Evolutionary conservation across 2,329 filamentous ascomycete genomes (phyloP), one percentile per base, ranked within the genome.

Genomic region (Dactylellina leptospora): DNA sequence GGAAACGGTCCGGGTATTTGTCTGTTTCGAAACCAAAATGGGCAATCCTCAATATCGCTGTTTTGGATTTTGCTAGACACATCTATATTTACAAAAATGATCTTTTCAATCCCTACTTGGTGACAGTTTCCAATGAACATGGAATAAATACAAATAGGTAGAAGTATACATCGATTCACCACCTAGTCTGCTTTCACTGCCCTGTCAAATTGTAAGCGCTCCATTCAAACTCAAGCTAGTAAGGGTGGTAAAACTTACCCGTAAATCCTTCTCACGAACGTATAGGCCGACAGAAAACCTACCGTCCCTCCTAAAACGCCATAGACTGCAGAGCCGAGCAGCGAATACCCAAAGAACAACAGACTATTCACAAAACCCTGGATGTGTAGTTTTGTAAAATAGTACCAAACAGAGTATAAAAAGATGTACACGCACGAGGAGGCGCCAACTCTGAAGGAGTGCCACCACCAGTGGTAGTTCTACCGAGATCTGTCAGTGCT

Each of bases 401-500:
- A 96, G 81, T 93, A 96, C 88, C 90, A 96, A 53, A 88, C 82
- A 79, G 90, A 91, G 81, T 95, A 96, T 36, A 86, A 79, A 78
- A 93, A 95, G 36, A 96, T 86, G 91, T 91, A 96, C 71, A 91
- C 79, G 4, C 89, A 86, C 75, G 88, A 91, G 75, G 88, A 87
- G 50, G 88, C 89, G 45, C 92, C 92, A 6, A 92, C 86, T 51
- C 91, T 81, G 81, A 96, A 95, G 55, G 89, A 91, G 79, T 91
- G 90, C 91, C 91, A 96, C 90, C 90, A 95, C 92, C 92, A 96
- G 79, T 91, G 86, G 80, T 95, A 89, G 79, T 96, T 92, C 84
- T 86, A 76, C 1, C 18, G 13, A 45, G 9, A 22, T 5, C 22
- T 45, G 40, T 27, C 9, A 45, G 40, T 42, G 76, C 56, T 75